A percentile compares a stretch with the other conserved stretches of the same genome.
These are phyloP conservation scores for Miscanthus lutarioriparius DNA, from an alignment of 176 grass and related monocot genomes.

Conservation along the genomic window DNA sequence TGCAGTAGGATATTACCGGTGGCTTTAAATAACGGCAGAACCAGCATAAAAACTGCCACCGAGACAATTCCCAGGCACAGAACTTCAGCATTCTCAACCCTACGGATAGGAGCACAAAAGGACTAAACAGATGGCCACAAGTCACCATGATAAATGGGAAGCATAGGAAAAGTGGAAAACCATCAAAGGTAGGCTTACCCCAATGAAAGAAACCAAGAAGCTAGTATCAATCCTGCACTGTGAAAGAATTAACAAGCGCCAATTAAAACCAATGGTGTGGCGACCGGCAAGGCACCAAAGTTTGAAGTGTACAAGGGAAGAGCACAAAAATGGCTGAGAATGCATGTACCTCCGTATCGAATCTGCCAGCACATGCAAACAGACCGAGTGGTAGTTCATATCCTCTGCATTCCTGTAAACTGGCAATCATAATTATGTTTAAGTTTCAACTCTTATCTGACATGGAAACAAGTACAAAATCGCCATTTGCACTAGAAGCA, in stretches of 20 bases:
- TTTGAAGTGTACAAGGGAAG: neutral
- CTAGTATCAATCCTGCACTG: constrained; percentile 99
- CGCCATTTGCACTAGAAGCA: neutral
- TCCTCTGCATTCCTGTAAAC: constrained; percentile 96
- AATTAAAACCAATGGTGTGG: neutral
- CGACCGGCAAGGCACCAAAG: neutral
- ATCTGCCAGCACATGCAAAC: constrained; percentile 93
- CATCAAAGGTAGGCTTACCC: constrained; percentile 52
- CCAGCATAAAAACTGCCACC: constrained; percentile 88
- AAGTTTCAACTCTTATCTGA: neutral
- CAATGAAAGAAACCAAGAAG: constrained; percentile 94
- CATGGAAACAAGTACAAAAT: neutral
- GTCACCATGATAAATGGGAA: constrained; percentile 1
- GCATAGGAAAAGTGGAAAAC: neutral
- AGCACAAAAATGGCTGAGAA: neutral
- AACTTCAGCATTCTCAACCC: constrained; percentile 96
- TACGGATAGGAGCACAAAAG: constrained; percentile 27
- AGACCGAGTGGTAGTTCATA: constrained; percentile 97
- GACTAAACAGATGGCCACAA: neutral
- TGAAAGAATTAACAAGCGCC: constrained; percentile 28
- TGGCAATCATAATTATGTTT: constrained; percentile 32
- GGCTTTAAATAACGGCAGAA: constrained; percentile 90
- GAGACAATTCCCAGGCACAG: constrained; percentile 93
- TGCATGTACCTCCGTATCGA: constrained; percentile 78
- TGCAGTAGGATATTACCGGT: constrained; percentile 80